phyloP scores from a whole-genome alignment of 2,329 filamentous ascomycete genomes.

The Colletotrichum spinosum region DNA sequence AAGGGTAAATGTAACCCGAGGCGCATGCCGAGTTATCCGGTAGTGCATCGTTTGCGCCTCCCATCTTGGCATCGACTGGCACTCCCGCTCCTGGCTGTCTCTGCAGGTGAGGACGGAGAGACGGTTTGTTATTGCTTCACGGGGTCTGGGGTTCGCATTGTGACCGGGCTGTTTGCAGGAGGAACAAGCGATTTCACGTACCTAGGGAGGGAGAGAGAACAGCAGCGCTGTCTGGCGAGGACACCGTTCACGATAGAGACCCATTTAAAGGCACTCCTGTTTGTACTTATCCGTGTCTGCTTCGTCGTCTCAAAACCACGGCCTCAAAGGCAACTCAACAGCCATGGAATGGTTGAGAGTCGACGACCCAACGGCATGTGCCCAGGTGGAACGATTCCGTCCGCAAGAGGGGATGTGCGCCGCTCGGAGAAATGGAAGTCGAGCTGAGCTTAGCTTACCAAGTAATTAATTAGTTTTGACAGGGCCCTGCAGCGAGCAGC shows the following conservation, averaged over 20 bases:
- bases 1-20: slow-evolving; percentile 9
- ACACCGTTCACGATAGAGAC: too few species aligned
- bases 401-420: neutral
- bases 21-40: slow-evolving; percentile 32
- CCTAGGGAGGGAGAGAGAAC: too few species aligned
- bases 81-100: slow-evolving; percentile 13
- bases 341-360: slow-evolving; percentile 20
- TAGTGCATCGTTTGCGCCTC: slow-evolving; percentile 29
- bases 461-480: neutral
- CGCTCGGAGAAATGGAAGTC: slow-evolving; percentile 35
- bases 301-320: neutral
- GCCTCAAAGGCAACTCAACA: slow-evolving; percentile 13
- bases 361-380: slow-evolving; percentile 18
- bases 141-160: neutral
- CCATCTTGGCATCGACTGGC: slow-evolving; percentile 30
- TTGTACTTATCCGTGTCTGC: too few species aligned
- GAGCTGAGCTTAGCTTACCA: neutral
- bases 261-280: too few species aligned
- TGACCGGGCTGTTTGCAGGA: too few species aligned
- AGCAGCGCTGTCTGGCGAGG: too few species aligned
- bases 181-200: too few species aligned
- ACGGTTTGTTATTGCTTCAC: slow-evolving; percentile 3
- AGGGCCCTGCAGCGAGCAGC: slow-evolving; percentile 24
- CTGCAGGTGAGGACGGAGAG: slow-evolving; percentile 16
- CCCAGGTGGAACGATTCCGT: slow-evolving; percentile 27